Percentiles rank a stretch among this genome's conserved stretches.
Evolutionary conservation across 2,329 filamentous ascomycete genomes (phyloP).

Genomic region (Penicillium thymicola): DNA sequence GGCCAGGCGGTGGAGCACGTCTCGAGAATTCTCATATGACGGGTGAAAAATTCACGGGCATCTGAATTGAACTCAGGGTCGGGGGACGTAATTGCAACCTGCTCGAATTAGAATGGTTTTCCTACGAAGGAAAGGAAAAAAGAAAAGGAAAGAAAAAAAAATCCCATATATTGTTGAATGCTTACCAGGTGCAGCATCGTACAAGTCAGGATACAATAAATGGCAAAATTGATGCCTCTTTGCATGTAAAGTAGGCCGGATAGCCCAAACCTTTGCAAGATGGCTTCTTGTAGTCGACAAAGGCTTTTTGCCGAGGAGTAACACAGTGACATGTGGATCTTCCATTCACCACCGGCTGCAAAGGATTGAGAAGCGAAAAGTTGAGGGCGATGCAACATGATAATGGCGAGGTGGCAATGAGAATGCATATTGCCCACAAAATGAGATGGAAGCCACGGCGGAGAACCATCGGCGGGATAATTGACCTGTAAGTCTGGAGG

Average conservation of each 20-base stretch:
- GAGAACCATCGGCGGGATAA: slow-evolving; percentile 73
- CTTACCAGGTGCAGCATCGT: slow-evolving; percentile 89
- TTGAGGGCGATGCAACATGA: slow-evolving; percentile 85
- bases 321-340: slow-evolving; percentile 80
- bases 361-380: slow-evolving; percentile 74
- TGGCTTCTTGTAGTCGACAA: slow-evolving; percentile 81
- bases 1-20: slow-evolving; percentile 78
- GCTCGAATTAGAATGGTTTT: slow-evolving; percentile 7
- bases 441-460: slow-evolving; percentile 81
- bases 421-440: slow-evolving; percentile 86
- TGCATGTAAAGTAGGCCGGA: slow-evolving; percentile 86
- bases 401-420: slow-evolving; percentile 80
- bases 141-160: too few species aligned
- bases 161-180: slow-evolving; percentile 22
- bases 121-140: background rate
- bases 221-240: slow-evolving; percentile 87
- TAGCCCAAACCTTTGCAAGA: slow-evolving; percentile 72
- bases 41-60: slow-evolving; percentile 81
- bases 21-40: slow-evolving; percentile 92
- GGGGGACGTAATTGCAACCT: slow-evolving; percentile 91
- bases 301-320: slow-evolving; percentile 80
- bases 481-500: slow-evolving; percentile 74
- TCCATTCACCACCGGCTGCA: slow-evolving; percentile 71
- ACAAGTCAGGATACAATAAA: slow-evolving; percentile 88
- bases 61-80: slow-evolving; percentile 83